These are phyloP conservation scores for Geotrichum ghanense DNA, from an alignment of 805 yeast species.

Conservation along the genomic window DNA sequence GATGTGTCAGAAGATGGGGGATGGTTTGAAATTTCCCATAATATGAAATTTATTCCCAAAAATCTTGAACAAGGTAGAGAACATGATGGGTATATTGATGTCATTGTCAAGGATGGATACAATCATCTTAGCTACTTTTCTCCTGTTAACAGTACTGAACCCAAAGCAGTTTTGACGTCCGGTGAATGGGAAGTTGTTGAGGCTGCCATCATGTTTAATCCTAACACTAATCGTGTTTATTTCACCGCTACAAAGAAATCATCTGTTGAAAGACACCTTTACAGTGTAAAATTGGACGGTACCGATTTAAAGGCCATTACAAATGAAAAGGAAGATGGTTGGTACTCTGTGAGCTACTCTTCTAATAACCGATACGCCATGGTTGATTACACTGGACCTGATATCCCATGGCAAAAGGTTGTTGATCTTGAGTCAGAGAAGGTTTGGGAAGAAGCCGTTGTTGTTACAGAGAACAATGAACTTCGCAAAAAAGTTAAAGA, in stretches of 20 bases:
- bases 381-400: conserved; percentile 68
- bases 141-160: conserved; percentile 49
- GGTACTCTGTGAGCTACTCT: conserved; percentile 64
- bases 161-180: conserved; percentile 42
- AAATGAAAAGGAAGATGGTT: conserved; percentile 45
- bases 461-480: conserved; percentile 20
- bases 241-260: conserved; percentile 67
- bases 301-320: conserved; percentile 35
- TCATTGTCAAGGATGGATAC: conserved; percentile 37
- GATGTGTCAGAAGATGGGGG: conserved; percentile 37
- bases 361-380: conserved; percentile 65
- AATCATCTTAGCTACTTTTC: conserved; percentile 77
- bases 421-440: conserved; percentile 37
- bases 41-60: conserved; percentile 46
- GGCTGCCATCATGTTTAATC: conserved; percentile 40
- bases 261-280: conserved; percentile 75
- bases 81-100: conserved; percentile 70
- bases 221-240: conserved; percentile 42
- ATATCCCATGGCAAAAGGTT: conserved; percentile 66
- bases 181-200: conserved; percentile 90
- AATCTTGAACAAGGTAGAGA: conserved; percentile 32
- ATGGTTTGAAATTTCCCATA: conserved; percentile 72
- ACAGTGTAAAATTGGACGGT: conserved; percentile 49
- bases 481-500: conserved; percentile 19
- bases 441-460: conserved; percentile 21